These are phyloP conservation scores for Hypoxylon subgilvum DNA, from an alignment of 495 filamentous ascomycete species.

Conservation along the genomic window DNA sequence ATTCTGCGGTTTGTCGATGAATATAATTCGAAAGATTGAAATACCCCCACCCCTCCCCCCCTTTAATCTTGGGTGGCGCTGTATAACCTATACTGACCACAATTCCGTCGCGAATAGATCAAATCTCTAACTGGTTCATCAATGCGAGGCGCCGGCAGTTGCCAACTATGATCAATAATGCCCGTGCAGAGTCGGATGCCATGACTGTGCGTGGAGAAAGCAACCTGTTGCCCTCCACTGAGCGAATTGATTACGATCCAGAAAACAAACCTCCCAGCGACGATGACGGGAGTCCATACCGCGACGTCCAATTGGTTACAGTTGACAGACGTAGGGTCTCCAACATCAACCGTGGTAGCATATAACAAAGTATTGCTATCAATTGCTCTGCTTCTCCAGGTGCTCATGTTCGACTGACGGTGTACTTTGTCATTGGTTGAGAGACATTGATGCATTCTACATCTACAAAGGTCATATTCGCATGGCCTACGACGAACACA, in stretches of 20 bases:
- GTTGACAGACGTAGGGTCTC: conserved; percentile 19
- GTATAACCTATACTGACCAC: too few relatives aligned
- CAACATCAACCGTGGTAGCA: conserved; percentile 29
- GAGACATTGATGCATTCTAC: too few relatives aligned
- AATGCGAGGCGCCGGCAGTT: conserved; percentile 82
- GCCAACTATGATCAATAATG: conserved; percentile 66
- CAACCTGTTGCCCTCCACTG: conserved; percentile 31
- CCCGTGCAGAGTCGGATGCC: conserved; percentile 49
- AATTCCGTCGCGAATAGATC: too few relatives aligned
- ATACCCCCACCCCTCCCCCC: too few relatives aligned
- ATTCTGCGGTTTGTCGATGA: too few relatives aligned
- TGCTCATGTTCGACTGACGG: neutral
- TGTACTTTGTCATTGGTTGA: too few relatives aligned
- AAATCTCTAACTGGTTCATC: conserved; percentile 97
- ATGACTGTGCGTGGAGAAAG: conserved; percentile 32
- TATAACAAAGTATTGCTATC: conserved; percentile 27
- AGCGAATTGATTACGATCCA: conserved; percentile 39
- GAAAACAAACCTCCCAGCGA: conserved; percentile 46
- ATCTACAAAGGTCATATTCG: neutral
- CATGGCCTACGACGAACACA: neutral
- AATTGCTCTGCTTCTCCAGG: too few relatives aligned
- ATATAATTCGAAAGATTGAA: too few relatives aligned
- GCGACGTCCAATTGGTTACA: conserved; percentile 36
- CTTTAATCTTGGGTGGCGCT: too few relatives aligned
- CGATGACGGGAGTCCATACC: conserved; percentile 42